phyloP scores from a whole-genome alignment of 179 eudicot species.

The Beta lomatogona region DNA sequence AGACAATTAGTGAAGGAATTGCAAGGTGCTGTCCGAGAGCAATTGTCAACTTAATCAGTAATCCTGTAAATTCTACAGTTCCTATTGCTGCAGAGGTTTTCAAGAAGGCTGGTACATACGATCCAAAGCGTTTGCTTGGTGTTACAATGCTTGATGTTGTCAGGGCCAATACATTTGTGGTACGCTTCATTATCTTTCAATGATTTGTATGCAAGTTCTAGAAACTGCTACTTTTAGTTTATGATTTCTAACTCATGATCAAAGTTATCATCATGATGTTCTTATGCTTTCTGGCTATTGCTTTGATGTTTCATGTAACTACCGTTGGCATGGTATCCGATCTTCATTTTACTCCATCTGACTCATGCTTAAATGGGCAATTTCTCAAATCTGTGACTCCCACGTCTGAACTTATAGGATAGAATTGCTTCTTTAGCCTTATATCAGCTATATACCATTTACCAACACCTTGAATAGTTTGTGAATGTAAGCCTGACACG shows the following conservation, averaged over 20 bases:
- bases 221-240: neutral
- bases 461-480: neutral
- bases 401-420: neutral
- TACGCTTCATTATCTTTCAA: constrained; percentile 29
- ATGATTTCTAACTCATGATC: neutral
- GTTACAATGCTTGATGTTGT: constrained; percentile 98
- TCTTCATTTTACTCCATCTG: neutral
- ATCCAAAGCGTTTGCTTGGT: constrained; percentile 85
- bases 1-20: constrained; percentile 85
- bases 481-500: neutral
- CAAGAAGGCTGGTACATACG: constrained; percentile 92
- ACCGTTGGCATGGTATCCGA: neutral
- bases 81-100: constrained; percentile 97
- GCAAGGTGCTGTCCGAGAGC: constrained; percentile 87
- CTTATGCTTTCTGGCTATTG: neutral
- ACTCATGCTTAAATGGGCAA: neutral
- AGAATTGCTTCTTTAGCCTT: neutral
- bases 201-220: neutral
- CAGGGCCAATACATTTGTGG: constrained; percentile 98
- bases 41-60: constrained; percentile 87
- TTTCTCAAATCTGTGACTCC: neutral
- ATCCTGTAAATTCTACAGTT: constrained; percentile 95
- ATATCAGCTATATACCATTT: neutral
- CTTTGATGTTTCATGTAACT: neutral
- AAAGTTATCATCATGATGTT: neutral